Base-by-base conservation (phyloP, 2,329 filamentous ascomycete species). In the Neofusicoccum sp. region DNA sequence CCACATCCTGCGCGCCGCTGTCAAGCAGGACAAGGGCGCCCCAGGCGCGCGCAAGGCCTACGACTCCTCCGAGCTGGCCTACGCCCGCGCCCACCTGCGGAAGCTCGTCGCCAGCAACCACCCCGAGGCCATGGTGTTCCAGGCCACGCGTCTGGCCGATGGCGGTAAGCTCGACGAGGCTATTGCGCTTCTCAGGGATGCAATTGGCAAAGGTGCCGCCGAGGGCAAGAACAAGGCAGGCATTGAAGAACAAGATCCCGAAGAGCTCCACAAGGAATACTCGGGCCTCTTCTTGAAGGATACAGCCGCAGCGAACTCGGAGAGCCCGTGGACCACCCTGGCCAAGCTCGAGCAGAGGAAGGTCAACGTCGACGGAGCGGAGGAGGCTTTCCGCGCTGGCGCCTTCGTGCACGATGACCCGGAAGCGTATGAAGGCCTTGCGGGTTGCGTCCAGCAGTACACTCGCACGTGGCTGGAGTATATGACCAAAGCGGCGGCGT, bases 401-500 rank as follows among this genome's bases (percentile, higher is more conserved):
- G 73, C 74, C 6, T 68, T 73, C 16, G 65, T 76, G 64, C 72
- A 71, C 50, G 79, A 81, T 48, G 80, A 82, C 60, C 79, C 80
- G 0, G 68, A 74, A n/a, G 74, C 77, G 1, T 79, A 74, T 66
- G 78, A 74, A 62, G 70, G 75, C 49, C 73, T 77, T 7, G 71
- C 77, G 1, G 64, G 67, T 4, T 28, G 3, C 1, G 29, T 14
- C 1, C 7, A 71, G 2, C 64, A 66, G 33, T 64, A 67, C 31
- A 76, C 71, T 14, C 67, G 68, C 36, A 67, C 72, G 2, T 82
- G 80, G 80, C 68, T 81, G 7, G 74, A 74, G 63, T 76, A 77
- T 65, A 77, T 77, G 59, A 80, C 71, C 37, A 81, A 81, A 71
- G 79, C 80, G 2, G 80, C 79, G 3, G 74, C 9, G 75, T 75